phyloP scores from a whole-genome alignment of 1,284 basidiomycete species.

The Agroathelia rolfsii region DNA sequence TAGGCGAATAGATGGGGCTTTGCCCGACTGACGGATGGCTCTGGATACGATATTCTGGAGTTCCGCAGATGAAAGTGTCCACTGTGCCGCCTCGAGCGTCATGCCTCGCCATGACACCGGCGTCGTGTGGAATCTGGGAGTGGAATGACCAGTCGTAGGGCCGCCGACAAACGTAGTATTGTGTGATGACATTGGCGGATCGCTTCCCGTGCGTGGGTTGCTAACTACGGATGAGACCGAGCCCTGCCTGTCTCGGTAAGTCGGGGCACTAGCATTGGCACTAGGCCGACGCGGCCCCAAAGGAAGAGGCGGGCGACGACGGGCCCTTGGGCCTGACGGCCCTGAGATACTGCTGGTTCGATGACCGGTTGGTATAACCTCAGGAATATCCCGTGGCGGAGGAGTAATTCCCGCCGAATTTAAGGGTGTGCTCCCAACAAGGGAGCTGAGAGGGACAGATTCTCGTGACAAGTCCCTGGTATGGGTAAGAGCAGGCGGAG shows the following conservation, averaged over 20 bases:
- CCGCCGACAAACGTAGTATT: too few relatives aligned
- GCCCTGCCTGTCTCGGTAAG: conserved; percentile 25
- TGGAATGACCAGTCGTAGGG: too few relatives aligned
- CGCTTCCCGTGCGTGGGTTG: too few relatives aligned
- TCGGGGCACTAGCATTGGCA: conserved; percentile 11
- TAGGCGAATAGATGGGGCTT: conserved; percentile 58
- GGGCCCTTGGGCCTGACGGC: conserved; percentile 23
- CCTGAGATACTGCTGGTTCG: too few relatives aligned
- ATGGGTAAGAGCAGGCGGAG: conserved; percentile 6
- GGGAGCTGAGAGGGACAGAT: conserved; percentile 1
- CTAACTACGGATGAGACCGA: conserved; percentile 34
- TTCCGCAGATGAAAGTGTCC: conserved; percentile 66
- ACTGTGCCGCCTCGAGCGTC: conserved; percentile 70
- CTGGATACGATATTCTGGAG: conserved; percentile 61
- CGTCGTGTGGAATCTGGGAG: conserved; percentile 50
- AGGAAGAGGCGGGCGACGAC: conserved; percentile 50
- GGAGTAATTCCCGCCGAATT: conserved; percentile 6
- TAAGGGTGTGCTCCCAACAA: too few relatives aligned
- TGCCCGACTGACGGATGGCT: conserved; percentile 61
- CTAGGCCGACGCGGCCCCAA: conserved; percentile 44
- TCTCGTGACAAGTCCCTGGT: conserved; percentile 3
- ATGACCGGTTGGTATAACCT: too few relatives aligned
- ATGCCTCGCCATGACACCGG: conserved; percentile 55
- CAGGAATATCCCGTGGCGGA: too few relatives aligned
- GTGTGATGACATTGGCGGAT: too few relatives aligned